Evolutionary conservation across 805 yeast species (phyloP).

Genomic region (Kockiozyma suomiensis): DNA sequence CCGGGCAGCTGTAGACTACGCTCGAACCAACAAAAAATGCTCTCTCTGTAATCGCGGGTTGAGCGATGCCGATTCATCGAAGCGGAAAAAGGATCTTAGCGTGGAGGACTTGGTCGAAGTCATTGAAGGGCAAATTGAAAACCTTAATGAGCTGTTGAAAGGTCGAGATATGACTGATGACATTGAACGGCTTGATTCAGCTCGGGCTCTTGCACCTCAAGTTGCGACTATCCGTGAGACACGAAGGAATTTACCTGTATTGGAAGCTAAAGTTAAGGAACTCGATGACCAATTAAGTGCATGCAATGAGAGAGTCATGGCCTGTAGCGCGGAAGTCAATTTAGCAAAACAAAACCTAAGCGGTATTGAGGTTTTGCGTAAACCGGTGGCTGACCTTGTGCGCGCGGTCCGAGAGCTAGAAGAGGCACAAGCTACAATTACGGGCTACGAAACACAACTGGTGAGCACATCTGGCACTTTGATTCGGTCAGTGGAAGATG

Average conservation of each 20-base stretch:
- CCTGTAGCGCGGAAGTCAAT: constrained; percentile 5
- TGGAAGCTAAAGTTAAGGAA: constrained; percentile 24
- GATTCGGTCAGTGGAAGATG: constrained; percentile 26
- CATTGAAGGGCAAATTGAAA: constrained; percentile 6
- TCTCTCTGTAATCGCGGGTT: constrained; percentile 72
- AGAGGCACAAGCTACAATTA: constrained; percentile 35
- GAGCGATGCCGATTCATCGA: constrained; percentile 43
- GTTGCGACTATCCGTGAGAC: constrained; percentile 3
- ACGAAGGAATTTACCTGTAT: background rate
- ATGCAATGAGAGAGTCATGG: constrained; percentile 5
- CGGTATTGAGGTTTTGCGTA: constrained; percentile 39
- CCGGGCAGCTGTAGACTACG: constrained; percentile 65
- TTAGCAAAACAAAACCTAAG: constrained; percentile 29
- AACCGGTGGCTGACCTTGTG: constrained; percentile 39
- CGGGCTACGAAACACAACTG: constrained; percentile 39
- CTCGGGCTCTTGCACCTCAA: constrained; percentile 9
- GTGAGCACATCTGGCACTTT: constrained; percentile 28
- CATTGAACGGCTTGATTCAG: background rate
- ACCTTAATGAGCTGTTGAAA: background rate
- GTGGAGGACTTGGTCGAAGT: constrained; percentile 13
- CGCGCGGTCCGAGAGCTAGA: constrained; percentile 39
- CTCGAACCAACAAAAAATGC: constrained; percentile 62
- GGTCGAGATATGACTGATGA: constrained; percentile 1
- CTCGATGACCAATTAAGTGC: background rate
- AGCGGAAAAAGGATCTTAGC: constrained; percentile 23